Percentiles rank a stretch among this genome's conserved stretches.
phyloP scores from a whole-genome alignment of 352 stramenopile genomes.

The Phytopythium helicoides region DNA sequence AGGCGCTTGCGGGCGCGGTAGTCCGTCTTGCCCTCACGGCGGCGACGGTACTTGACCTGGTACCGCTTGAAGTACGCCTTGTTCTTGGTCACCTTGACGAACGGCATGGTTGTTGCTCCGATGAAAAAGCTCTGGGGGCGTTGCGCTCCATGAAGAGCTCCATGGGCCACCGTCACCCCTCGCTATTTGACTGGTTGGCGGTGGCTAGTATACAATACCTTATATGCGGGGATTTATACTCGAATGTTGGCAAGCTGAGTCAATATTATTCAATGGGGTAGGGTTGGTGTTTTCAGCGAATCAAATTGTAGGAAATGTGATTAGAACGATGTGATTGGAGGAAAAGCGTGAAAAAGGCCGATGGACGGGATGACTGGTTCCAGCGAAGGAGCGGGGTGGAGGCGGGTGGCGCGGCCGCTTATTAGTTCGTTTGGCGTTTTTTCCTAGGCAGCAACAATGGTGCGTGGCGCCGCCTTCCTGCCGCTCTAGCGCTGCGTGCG shows the following conservation, averaged over 20 bases:
- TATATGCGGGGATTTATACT: conserved; percentile 14
- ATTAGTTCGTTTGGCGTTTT: conserved; percentile 88
- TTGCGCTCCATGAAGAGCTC: too few species aligned
- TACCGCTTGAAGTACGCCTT: conserved; percentile 99
- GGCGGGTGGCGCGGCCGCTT: too few species aligned
- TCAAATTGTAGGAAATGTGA: background rate
- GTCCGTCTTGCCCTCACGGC: conserved; percentile 99
- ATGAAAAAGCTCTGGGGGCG: conserved; percentile 46
- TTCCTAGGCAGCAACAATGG: conserved; percentile 79
- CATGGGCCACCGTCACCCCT: too few species aligned
- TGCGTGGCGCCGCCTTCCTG: conserved; percentile 22
- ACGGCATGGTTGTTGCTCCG: conserved; percentile 72
- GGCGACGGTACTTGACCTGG: conserved; percentile 98
- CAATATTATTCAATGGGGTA: conserved; percentile 2
- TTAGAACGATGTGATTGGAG: conserved; percentile 31
- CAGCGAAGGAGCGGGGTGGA: conserved; percentile 26
- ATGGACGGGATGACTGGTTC: conserved; percentile 77
- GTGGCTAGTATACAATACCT: conserved; percentile 7
- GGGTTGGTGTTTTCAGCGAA: conserved; percentile 57
- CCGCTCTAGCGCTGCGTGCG: background rate
- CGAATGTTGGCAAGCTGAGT: background rate
- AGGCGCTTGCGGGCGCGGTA: conserved; percentile 99
- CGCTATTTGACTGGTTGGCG: conserved; percentile 16
- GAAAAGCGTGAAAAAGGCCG: conserved; percentile 13
- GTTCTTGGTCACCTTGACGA: conserved; percentile 99